These are phyloP conservation scores for Calamus simplicifolius DNA, from an alignment of 176 grass and related monocot genomes.

Conservation along the genomic window DNA sequence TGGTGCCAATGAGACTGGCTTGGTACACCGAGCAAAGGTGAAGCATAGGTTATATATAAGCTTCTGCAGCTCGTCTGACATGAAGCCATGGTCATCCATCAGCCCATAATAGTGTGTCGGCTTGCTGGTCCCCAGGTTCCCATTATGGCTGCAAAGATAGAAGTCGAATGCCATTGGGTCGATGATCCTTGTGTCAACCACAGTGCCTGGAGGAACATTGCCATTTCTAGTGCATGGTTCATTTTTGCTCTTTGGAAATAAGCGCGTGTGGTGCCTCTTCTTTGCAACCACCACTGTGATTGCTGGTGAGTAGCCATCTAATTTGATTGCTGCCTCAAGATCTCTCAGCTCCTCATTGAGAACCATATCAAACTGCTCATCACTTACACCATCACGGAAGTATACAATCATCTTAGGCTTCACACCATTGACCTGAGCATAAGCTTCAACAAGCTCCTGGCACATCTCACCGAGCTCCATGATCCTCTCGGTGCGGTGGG, in stretches of 20 bases:
- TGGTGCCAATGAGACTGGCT: constrained; percentile 48
- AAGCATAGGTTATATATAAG: constrained; percentile 50
- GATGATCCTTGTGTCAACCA: constrained; percentile 42
- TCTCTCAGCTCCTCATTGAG: constrained; percentile 36
- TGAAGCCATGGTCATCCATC: constrained; percentile 29
- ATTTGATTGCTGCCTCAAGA: constrained; percentile 19
- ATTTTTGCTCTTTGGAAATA: constrained; percentile 26
- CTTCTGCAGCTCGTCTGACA: constrained; percentile 39
- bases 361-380: constrained; percentile 44
- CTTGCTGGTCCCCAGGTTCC: constrained; percentile 39
- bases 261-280: constrained; percentile 47
- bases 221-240: constrained; percentile 4
- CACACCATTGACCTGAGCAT: neutral
- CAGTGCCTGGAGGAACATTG: constrained; percentile 47
- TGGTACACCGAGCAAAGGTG: constrained; percentile 48
- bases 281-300: constrained; percentile 51
- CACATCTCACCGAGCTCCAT: constrained; percentile 24
- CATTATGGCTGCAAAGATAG: constrained; percentile 59
- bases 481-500: constrained; percentile 33
- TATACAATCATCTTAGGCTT: constrained; percentile 42
- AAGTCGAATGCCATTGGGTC: constrained; percentile 38
- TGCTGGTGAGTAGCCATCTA: constrained; percentile 26
- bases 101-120: constrained; percentile 54
- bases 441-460: neutral
- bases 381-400: constrained; percentile 60